These are phyloP conservation scores for Lodderomyces oxycetoniae DNA, from an alignment of 1,139 yeast species.

Conservation along the genomic window DNA sequence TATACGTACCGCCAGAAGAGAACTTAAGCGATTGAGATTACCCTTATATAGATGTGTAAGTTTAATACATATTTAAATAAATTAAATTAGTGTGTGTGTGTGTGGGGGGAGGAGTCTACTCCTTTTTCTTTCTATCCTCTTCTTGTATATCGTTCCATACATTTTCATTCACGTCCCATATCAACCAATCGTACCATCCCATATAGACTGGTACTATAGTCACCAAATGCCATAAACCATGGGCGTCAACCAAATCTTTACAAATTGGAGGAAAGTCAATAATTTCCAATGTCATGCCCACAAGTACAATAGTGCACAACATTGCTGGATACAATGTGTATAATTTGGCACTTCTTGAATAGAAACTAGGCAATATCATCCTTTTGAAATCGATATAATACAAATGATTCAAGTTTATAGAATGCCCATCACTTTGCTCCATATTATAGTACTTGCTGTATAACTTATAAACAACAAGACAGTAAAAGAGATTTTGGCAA, in stretches of 20 bases:
- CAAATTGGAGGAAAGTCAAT: slow-evolving; percentile 79
- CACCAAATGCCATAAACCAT: slow-evolving; percentile 85
- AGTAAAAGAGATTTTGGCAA: slow-evolving; percentile 55
- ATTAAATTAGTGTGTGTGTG: background rate
- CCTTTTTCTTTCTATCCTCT: slow-evolving; percentile 12
- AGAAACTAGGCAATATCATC: slow-evolving; percentile 32
- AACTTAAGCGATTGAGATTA: slow-evolving; percentile 16
- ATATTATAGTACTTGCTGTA: slow-evolving; percentile 30
- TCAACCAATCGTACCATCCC: slow-evolving; percentile 48
- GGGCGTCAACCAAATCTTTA: slow-evolving; percentile 75
- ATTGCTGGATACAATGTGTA: slow-evolving; percentile 40
- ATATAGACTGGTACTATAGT: slow-evolving; percentile 58
- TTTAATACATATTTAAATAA: background rate
- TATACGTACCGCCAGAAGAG: slow-evolving; percentile 40
- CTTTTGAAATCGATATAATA: slow-evolving; percentile 22
- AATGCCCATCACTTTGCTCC: slow-evolving; percentile 15
- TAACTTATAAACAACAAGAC: slow-evolving; percentile 28
- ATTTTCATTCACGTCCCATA: slow-evolving; percentile 43
- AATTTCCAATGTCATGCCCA: slow-evolving; percentile 82
- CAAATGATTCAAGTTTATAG: slow-evolving; percentile 17
- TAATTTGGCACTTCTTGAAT: slow-evolving; percentile 34
- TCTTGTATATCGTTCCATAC: slow-evolving; percentile 16
- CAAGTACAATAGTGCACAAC: slow-evolving; percentile 48
- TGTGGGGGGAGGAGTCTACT: slow-evolving; percentile 6
- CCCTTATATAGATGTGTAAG: background rate